Evolutionary conservation across 2,329 filamentous ascomycete genomes (phyloP).

Genomic region (Colletotrichum costaricense): DNA sequence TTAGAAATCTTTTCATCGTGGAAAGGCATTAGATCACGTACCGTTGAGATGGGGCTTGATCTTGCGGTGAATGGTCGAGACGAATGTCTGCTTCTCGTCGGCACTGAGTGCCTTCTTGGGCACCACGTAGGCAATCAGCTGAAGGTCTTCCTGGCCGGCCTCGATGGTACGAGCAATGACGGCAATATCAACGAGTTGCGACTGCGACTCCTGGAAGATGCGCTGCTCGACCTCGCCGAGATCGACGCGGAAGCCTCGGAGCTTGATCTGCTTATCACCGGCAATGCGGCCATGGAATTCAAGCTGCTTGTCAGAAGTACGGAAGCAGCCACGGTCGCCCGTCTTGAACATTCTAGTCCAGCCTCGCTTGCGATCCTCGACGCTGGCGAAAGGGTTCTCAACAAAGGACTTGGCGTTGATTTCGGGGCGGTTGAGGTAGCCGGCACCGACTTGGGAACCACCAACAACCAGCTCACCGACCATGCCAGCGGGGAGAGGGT

Average conservation of each 20-base stretch:
- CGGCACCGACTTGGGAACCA: neutral
- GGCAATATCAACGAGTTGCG: neutral
- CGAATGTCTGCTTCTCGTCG: neutral
- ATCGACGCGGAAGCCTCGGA: neutral
- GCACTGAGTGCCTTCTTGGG: neutral
- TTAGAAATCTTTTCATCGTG: neutral
- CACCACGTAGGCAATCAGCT: neutral
- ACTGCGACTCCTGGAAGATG: neutral
- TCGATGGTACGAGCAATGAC: neutral
- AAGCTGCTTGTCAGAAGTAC: conserved; percentile 47
- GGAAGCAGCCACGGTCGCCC: conserved; percentile 54
- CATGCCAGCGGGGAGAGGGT: conserved; percentile 47
- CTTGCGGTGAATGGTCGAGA: neutral
- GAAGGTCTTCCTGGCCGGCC: neutral
- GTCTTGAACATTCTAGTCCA: conserved; percentile 54
- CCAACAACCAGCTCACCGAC: conserved; percentile 55
- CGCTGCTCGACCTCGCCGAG: neutral
- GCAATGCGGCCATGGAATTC: conserved; percentile 48
- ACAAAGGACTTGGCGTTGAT: neutral
- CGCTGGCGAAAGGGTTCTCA: conserved; percentile 37
- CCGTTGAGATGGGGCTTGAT: neutral
- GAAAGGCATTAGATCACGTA: neutral
- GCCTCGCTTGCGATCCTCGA: conserved; percentile 38
- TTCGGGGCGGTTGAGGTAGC: neutral
- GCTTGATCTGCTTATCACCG: neutral